These are phyloP conservation scores for Stephanodiscus triporus DNA, from an alignment of 108 stramenopile species.

Conservation along the genomic window DNA sequence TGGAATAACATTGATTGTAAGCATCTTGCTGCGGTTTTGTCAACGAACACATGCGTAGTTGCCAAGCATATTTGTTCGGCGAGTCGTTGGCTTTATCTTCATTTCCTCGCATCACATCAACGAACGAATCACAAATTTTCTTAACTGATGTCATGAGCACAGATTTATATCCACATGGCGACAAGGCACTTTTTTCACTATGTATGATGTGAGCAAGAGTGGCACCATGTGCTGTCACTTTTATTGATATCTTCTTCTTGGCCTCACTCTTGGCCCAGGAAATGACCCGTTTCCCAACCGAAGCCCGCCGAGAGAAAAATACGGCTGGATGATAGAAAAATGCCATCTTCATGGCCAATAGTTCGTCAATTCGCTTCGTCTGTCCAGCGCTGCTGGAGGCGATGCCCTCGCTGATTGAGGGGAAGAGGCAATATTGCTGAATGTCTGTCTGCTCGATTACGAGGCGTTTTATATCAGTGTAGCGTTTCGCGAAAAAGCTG, in stretches of 20 bases:
- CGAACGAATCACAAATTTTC: slow-evolving; percentile 1
- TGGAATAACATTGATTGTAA: slow-evolving; percentile 58
- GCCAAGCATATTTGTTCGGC: slow-evolving; percentile 33
- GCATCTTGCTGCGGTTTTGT: slow-evolving; percentile 39
- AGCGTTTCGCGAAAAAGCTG: slow-evolving; percentile 17
- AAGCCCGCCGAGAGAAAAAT: slow-evolving; percentile 29
- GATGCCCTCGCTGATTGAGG: neutral
- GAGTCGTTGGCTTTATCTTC: neutral
- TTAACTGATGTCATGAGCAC: slow-evolving; percentile 18
- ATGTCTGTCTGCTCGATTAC: slow-evolving; percentile 28
- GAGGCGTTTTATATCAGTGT: slow-evolving; percentile 27
- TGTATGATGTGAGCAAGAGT: slow-evolving; percentile 10
- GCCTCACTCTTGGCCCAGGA: slow-evolving; percentile 53
- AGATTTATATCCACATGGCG: slow-evolving; percentile 6
- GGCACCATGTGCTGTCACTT: neutral
- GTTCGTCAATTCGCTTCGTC: slow-evolving; percentile 2
- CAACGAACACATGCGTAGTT: slow-evolving; percentile 53
- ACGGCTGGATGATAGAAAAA: slow-evolving; percentile 34
- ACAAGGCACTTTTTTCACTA: neutral
- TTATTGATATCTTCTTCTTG: slow-evolving; percentile 7
- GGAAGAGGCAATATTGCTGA: slow-evolving; percentile 1
- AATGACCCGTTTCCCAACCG: slow-evolving; percentile 46
- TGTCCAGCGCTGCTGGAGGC: neutral
- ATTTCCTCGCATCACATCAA: slow-evolving; percentile 5
- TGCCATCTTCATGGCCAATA: slow-evolving; percentile 53